phyloP scores from a whole-genome alignment of 768 basidiomycete species.

The Calocera cornea region DNA sequence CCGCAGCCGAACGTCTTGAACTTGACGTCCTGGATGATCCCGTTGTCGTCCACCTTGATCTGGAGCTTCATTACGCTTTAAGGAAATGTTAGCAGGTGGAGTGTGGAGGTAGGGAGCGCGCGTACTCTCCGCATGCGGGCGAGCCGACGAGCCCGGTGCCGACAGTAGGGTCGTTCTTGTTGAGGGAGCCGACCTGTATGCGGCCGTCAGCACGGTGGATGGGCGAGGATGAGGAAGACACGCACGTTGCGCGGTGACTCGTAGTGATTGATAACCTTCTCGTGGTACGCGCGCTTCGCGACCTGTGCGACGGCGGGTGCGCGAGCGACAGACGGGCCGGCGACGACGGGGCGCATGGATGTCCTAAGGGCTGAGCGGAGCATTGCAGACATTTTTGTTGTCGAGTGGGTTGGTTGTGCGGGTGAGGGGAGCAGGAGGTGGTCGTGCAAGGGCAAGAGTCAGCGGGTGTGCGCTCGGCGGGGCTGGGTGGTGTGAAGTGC shows the following conservation, averaged over 20 bases:
- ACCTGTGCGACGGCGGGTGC: conserved; percentile 9
- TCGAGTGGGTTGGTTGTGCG: not conserved
- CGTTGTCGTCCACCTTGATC: conserved; percentile 89
- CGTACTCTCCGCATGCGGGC: conserved; percentile 54
- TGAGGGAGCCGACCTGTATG: conserved; percentile 85
- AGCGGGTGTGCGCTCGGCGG: not conserved
- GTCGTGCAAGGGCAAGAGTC: not conserved
- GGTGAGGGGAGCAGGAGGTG: not conserved
- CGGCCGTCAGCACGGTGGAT: conserved; percentile 31
- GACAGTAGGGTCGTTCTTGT: conserved; percentile 80
- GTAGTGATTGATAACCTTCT: conserved; percentile 95
- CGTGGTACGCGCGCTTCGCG: conserved; percentile 63
- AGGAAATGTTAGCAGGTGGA: conserved; percentile 6
- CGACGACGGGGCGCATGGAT: not conserved
- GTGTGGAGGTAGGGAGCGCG: conserved; percentile 15
- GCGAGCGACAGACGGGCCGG: conserved; percentile 5
- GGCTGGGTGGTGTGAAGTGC: not conserved
- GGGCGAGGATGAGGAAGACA: conserved; percentile 28
- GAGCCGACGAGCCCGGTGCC: conserved; percentile 97
- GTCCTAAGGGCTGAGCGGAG: not conserved
- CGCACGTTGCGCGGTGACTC: conserved; percentile 92
- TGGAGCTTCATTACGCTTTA: conserved; percentile 96
- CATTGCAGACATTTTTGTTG: not conserved
- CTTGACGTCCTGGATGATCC: conserved; percentile 94
- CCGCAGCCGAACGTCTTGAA: conserved; percentile 99